Percentiles rank a stretch among this genome's conserved stretches.
These are phyloP conservation scores for Microbotryum saponariae DNA, from an alignment of 1,284 basidiomycete species.

Conservation along the genomic window DNA sequence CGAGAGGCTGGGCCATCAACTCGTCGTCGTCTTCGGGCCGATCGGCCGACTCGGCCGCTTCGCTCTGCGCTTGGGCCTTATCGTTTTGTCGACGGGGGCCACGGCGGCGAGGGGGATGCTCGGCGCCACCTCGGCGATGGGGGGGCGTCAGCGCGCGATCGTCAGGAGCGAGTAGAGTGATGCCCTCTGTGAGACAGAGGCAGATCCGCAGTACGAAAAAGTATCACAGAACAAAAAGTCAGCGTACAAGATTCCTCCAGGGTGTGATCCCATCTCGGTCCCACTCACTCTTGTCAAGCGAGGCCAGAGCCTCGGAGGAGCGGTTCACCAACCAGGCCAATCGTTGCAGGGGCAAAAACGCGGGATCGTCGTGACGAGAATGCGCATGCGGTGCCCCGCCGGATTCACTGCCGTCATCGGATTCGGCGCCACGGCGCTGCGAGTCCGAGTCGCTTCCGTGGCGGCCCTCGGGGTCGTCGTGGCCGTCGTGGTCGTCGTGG, in stretches of 20 bases:
- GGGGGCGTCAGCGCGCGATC: constrained; percentile 35
- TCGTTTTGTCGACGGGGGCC: not conserved
- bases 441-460: constrained; percentile 1
- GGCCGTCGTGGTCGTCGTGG: not conserved
- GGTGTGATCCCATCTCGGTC: not conserved
- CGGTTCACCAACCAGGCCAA: constrained; percentile 35
- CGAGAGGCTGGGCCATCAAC: not conserved
- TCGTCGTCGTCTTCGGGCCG: constrained; percentile 1
- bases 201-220: not conserved
- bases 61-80: not conserved
- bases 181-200: not conserved
- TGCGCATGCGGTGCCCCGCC: not conserved
- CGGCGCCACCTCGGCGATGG: constrained; percentile 7
- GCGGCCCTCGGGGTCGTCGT: not conserved
- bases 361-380: constrained; percentile 15
- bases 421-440: not conserved
- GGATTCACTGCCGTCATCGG: constrained; percentile 1
- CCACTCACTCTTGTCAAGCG: constrained; percentile 10
- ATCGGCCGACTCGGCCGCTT: not conserved
- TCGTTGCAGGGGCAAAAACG: constrained; percentile 29
- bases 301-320: constrained; percentile 9
- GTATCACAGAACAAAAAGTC: not conserved
- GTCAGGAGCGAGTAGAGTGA: constrained; percentile 37
- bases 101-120: not conserved
- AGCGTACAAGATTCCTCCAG: not conserved